Conservation (phyloP, 2,329 filamentous ascomycete species). For the Epichloe scottii region DNA sequence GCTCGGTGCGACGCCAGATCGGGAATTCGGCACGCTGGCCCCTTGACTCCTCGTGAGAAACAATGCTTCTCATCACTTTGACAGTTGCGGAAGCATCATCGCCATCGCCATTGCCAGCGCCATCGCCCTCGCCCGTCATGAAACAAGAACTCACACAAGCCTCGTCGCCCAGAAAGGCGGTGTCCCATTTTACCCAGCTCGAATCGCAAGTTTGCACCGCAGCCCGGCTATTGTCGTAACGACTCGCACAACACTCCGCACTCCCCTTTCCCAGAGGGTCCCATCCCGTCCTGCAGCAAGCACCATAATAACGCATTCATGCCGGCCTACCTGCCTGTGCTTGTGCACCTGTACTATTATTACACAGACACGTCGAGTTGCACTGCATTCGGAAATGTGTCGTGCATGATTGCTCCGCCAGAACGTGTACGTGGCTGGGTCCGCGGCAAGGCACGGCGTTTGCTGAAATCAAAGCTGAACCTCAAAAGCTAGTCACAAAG, state of each 20-base stretch:
- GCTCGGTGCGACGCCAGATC: neutral
- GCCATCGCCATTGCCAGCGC: neutral
- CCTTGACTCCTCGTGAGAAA: neutral
- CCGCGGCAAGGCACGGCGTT: neutral
- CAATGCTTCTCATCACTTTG: neutral
- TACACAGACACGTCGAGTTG: neutral
- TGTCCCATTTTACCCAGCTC: neutral
- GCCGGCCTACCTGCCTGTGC: neutral
- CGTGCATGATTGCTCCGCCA: neutral
- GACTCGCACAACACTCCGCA: neutral
- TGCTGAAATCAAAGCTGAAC: too few relatives aligned
- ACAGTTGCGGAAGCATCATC: neutral
- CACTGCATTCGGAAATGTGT: neutral
- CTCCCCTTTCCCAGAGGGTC: neutral
- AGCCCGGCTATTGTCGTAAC: neutral
- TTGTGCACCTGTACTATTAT: neutral
- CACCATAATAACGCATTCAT: neutral
- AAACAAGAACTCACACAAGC: neutral
- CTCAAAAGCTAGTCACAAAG: too few relatives aligned
- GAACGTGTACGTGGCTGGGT: neutral
- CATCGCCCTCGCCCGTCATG: neutral
- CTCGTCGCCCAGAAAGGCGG: neutral
- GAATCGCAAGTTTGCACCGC: neutral
- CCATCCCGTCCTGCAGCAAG: neutral
- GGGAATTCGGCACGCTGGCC: conserved; percentile 2